phyloP scores from a whole-genome alignment of 768 basidiomycete species.

The Leccinum arenicola region DNA sequence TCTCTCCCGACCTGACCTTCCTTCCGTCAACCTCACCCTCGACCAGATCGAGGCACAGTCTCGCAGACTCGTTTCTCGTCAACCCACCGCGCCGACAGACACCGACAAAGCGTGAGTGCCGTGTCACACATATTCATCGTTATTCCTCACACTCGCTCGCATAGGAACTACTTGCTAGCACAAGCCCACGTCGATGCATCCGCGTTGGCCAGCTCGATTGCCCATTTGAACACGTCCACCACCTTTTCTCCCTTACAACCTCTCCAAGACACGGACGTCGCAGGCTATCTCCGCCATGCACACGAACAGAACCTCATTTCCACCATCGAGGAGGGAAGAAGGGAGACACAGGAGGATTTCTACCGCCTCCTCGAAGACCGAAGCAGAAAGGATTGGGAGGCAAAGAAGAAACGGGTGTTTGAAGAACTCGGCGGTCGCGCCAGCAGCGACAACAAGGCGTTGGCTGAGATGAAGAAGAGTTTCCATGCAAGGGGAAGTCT shows the following conservation, averaged over 20 bases:
- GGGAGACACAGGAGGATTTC: constrained; percentile 82
- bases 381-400: constrained; percentile 82
- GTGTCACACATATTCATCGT: not conserved
- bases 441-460: constrained; percentile 50
- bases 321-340: constrained; percentile 90
- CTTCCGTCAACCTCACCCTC: constrained; percentile 83
- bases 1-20: constrained; percentile 76
- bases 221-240: constrained; percentile 73
- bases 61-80: not conserved
- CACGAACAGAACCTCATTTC: constrained; percentile 94
- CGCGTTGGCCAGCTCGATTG: constrained; percentile 80
- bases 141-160: not conserved
- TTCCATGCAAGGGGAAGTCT: constrained; percentile 55
- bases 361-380: constrained; percentile 77
- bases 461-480: constrained; percentile 61
- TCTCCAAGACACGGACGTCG: constrained; percentile 90
- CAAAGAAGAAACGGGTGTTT: constrained; percentile 83
- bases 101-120: constrained; percentile 61
- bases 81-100: constrained; percentile 49
- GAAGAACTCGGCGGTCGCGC: constrained; percentile 81
- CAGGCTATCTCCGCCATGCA: constrained; percentile 91
- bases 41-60: constrained; percentile 82
- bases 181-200: constrained; percentile 43
- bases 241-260: constrained; percentile 91
- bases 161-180: not conserved